Conservation (phyloP, 495 filamentous ascomycete species). For the Immersiella caudata region DNA sequence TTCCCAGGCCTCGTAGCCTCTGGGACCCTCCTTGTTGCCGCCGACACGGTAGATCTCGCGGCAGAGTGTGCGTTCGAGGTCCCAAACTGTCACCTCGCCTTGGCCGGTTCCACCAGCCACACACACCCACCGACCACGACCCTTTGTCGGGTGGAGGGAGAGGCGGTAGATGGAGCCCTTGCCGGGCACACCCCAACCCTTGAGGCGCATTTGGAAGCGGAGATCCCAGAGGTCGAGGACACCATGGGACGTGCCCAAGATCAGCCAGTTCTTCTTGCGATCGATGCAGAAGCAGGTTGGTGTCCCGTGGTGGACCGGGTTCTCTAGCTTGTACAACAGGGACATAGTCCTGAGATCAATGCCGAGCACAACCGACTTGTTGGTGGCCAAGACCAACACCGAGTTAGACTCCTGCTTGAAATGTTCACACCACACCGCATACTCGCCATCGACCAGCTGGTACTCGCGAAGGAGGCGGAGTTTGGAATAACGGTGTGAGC, state of each 20-base stretch:
- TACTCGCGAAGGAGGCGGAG: slow-evolving; percentile 76
- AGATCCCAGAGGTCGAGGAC: slow-evolving; percentile 96
- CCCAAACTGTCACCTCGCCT: slow-evolving; percentile 95
- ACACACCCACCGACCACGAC: slow-evolving; percentile 77
- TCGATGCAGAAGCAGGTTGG: slow-evolving; percentile 92
- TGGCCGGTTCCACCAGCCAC: slow-evolving; percentile 86
- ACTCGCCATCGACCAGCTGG: slow-evolving; percentile 72
- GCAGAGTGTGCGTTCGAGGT: slow-evolving; percentile 86
- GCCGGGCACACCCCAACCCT: slow-evolving; percentile 85
- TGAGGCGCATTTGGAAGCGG: slow-evolving; percentile 83
- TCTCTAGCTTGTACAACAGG: slow-evolving; percentile 76
- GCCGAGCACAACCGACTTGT: slow-evolving; percentile 76
- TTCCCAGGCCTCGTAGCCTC: slow-evolving; percentile 82
- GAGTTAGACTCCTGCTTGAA: slow-evolving; percentile 81
- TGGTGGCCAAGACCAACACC: slow-evolving; percentile 83
- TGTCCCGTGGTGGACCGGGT: slow-evolving; percentile 91
- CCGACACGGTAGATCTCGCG: slow-evolving; percentile 82
- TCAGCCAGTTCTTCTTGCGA: slow-evolving; percentile 80
- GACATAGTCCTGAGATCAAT: slow-evolving; percentile 89
- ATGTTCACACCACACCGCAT: slow-evolving; percentile 90
- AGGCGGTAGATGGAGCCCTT: slow-evolving; percentile 81
- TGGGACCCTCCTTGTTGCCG: slow-evolving; percentile 55
- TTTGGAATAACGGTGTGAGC: slow-evolving; percentile 73
- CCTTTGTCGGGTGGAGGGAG: slow-evolving; percentile 73
- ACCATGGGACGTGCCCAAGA: slow-evolving; percentile 90